Evolutionary conservation across 805 yeast species (phyloP), one percentile per base, ranked within the genome.

Genomic region (Metschnikowia picachoensis): DNA sequence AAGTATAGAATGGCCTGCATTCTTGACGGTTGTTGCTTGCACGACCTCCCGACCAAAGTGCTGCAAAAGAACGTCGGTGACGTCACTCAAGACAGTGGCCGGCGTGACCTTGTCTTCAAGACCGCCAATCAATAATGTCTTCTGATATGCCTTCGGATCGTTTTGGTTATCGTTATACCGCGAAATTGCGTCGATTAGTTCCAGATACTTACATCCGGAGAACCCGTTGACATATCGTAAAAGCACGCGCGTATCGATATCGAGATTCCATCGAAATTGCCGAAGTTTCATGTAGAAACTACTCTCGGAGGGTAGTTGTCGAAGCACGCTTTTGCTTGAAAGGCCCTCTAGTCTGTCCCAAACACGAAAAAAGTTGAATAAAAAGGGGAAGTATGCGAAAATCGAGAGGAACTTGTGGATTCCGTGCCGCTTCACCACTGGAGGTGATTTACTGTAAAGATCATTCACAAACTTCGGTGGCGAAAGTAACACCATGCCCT

Each of bases 231-330:
- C 68, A 51, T 84, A 81, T 43, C 72, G 69, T 44, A 86, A 63
- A 60, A 86, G 75, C 2, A 79, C 67, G 8, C 53, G 50, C 0
- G 89, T 74, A 41, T 77, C 70, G 13, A 83, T 76, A 60, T 83
- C 88, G 49, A 85, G 57, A 60, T 87, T 86, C 84, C 87, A 82
- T 39, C 88, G 65, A 34, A 85, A 70, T 61, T 86, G 95, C 15
- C 80, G 67, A 37, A 74, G 58, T 42, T 79, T 74, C 39, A 73
- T 72, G 54, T 65, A 70, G 14, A 69, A 55, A 30, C 68, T 64
- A 35, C 64, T 48, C 5, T 48, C 37, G 4, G 35, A 45, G 5
- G 61, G 55, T 2, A 83, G 66, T 67, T 81, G 82, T 15, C 86
- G 67, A 17, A 60, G 55, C n/a, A 86, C 88, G 37, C 87, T 80